Base-by-base conservation (phyloP, 805 yeast species). In the Candida odintsovae region DNA sequence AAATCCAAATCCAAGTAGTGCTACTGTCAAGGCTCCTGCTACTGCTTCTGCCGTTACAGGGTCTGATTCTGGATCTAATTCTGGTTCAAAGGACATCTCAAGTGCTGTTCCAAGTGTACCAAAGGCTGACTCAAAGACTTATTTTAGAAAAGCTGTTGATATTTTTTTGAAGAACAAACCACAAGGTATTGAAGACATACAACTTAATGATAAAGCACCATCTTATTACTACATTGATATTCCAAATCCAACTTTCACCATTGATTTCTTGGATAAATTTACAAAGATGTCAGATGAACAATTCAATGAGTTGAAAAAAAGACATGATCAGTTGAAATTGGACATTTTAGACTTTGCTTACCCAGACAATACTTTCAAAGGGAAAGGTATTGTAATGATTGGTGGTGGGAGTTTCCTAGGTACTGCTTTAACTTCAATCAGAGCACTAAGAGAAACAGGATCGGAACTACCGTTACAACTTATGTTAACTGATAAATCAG, bases 351-450 rank as follows among this genome's bases (percentile, higher is more conserved):
- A 49, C 21, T 38, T 50, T 3, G 47, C 40, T 1, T 57, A 55
- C 36, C 61, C 62, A 40, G 49, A 52, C 18, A 66, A 50, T 9
- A 44, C 53, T 1, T 57, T 56, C 37, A 7, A 38, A 9, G 63
- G 59, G 2, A 55, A 57, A 38, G 66, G 64, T 36, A 53, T 59
- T 11, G 75, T 70, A 2, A 65, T 70, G 57, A 58, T 72, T 40
- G 77, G 75, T 20, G 78, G 77, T 41, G 75, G 73, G 2, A 46
- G 62, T 18, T 72, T 67, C 51, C 62, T 75, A 19, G 72, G 77
- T 63, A 63, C 67, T 26, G 64, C 72, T 0, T 59, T 68, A 38
- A 49, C 71, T 4, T 61, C 76, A 0, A 62, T 73, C 18, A 59
- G 65, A 46, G 62, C 69, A 4, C 53, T 75, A 10, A 60, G 80